A percentile compares a stretch with the other conserved stretches of the same genome.
phyloP scores from a whole-genome alignment of 805 yeast species.

The Metschnikowia lachancei region DNA sequence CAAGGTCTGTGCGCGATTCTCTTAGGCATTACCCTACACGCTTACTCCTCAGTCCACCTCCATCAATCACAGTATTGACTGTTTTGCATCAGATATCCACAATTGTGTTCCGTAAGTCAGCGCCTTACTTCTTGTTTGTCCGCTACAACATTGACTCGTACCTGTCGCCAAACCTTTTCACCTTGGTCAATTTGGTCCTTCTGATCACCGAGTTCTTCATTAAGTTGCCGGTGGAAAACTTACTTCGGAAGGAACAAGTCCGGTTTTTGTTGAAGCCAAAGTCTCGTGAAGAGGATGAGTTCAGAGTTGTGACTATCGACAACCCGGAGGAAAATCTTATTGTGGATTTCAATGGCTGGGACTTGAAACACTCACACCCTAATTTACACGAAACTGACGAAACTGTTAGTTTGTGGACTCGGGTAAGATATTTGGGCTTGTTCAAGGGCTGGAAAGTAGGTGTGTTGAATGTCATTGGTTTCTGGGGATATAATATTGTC shows the following conservation, averaged over 20 bases:
- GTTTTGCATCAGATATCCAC: slow-evolving; percentile 59
- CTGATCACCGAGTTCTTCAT: slow-evolving; percentile 67
- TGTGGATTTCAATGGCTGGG: slow-evolving; percentile 41
- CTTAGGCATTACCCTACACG: slow-evolving; percentile 56
- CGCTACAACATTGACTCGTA: slow-evolving; percentile 64
- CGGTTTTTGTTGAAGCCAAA: slow-evolving; percentile 51
- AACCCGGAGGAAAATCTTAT: slow-evolving; percentile 50
- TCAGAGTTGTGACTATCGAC: slow-evolving; percentile 42
- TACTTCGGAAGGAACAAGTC: slow-evolving; percentile 81
- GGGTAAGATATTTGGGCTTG: slow-evolving; percentile 30
- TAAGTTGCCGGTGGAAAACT: slow-evolving; percentile 82
- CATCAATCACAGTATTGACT: slow-evolving; percentile 42
- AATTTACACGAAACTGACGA: background rate
- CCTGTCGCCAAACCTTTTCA: slow-evolving; percentile 59
- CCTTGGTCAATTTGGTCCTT: slow-evolving; percentile 56
- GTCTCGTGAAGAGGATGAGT: slow-evolving; percentile 33
- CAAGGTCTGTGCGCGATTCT: slow-evolving; percentile 71
- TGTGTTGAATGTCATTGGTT: slow-evolving; percentile 70
- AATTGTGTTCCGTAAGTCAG: slow-evolving; percentile 58
- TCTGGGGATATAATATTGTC: slow-evolving; percentile 72
- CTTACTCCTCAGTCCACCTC: slow-evolving; percentile 57
- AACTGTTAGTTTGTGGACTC: slow-evolving; percentile 46
- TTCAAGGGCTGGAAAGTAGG: slow-evolving; percentile 95
- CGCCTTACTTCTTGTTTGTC: slow-evolving; percentile 62
- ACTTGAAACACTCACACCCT: slow-evolving; percentile 6